Percentiles rank a stretch among this genome's conserved stretches.
Conservation (phyloP, 106 monocot species). For the Apostasia ramifera region DNA sequence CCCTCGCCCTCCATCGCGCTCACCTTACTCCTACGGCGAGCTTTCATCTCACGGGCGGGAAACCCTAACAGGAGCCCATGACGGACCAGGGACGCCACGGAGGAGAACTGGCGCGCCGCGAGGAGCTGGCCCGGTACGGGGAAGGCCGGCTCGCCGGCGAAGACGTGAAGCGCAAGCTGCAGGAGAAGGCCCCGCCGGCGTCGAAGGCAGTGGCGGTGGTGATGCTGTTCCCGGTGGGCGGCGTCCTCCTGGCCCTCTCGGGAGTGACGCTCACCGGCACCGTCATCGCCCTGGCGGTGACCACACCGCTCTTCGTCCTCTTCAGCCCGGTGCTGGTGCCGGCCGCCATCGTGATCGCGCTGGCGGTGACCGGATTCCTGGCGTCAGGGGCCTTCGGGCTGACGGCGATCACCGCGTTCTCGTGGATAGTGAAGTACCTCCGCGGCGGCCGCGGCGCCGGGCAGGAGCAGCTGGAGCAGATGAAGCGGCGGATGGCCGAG, state of each 20-base stretch:
- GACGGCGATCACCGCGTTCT: slow-evolving; percentile 32
- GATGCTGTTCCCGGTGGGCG: slow-evolving; percentile 51
- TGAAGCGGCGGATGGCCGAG: slow-evolving; percentile 25
- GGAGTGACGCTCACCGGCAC: slow-evolving; percentile 30
- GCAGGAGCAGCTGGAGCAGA: slow-evolving; percentile 19
- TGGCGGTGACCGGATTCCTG: slow-evolving; percentile 47
- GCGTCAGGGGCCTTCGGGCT: slow-evolving; percentile 43
- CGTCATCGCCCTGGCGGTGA: slow-evolving; percentile 28
- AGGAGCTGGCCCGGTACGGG: background rate
- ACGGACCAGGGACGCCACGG: background rate
- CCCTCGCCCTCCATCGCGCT: background rate
- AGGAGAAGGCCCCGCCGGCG: slow-evolving; percentile 19
- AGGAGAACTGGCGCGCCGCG: background rate
- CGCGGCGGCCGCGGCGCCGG: background rate
- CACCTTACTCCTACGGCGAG: background rate
- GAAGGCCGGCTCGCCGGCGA: slow-evolving; percentile 3
- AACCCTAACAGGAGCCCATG: background rate
- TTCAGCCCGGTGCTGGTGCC: slow-evolving; percentile 59
- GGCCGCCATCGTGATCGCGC: slow-evolving; percentile 20
- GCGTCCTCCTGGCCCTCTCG: slow-evolving; percentile 39
- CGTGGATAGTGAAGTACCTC: slow-evolving; percentile 29
- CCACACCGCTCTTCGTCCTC: slow-evolving; percentile 36
- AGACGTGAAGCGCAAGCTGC: slow-evolving; percentile 5
- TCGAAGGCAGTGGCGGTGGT: slow-evolving; percentile 35
- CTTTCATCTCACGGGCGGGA: background rate